Evolutionary conservation across 1,139 yeast species (phyloP).

Genomic region (Protomyces lactucae-debilis): DNA sequence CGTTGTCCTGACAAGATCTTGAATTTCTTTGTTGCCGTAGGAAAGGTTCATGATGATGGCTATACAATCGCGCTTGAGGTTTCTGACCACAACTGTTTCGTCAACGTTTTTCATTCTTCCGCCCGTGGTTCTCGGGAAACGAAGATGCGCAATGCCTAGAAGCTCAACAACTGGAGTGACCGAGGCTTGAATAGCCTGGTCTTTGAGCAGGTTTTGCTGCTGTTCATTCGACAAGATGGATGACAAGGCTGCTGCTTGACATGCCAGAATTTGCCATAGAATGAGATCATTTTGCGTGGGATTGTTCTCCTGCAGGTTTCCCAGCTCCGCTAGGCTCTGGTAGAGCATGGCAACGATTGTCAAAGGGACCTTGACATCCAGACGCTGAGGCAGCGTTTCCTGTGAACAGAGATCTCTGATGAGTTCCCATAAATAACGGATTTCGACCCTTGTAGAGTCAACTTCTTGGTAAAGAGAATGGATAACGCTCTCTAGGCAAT

Average conservation of each 20-base stretch:
- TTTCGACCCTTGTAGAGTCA: no score
- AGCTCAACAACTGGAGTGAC: neutral
- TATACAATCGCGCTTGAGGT: slow-evolving; percentile 17
- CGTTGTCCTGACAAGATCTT: slow-evolving; percentile 59
- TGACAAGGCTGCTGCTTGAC: neutral
- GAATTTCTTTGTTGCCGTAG: slow-evolving; percentile 37
- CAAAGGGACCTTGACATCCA: no score
- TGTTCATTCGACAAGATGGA: neutral
- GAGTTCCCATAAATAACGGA: no score
- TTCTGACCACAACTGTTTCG: neutral
- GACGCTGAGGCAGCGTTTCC: neutral
- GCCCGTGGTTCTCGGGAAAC: slow-evolving; percentile 4
- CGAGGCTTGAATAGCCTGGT: neutral
- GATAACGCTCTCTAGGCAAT: no score
- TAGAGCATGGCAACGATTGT: no score
- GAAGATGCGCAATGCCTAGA: slow-evolving; percentile 11
- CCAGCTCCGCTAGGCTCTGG: no score
- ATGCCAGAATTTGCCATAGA: neutral
- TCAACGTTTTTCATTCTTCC: neutral
- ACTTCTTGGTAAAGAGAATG: no score
- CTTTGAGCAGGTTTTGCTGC: neutral
- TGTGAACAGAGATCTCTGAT: neutral
- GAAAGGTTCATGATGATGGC: slow-evolving; percentile 9
- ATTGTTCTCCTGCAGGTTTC: no score
- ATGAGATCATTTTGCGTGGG: no score